These are phyloP conservation scores for Erucastrum elatum DNA, from an alignment of 345 rosid genomes.

Conservation along the genomic window DNA sequence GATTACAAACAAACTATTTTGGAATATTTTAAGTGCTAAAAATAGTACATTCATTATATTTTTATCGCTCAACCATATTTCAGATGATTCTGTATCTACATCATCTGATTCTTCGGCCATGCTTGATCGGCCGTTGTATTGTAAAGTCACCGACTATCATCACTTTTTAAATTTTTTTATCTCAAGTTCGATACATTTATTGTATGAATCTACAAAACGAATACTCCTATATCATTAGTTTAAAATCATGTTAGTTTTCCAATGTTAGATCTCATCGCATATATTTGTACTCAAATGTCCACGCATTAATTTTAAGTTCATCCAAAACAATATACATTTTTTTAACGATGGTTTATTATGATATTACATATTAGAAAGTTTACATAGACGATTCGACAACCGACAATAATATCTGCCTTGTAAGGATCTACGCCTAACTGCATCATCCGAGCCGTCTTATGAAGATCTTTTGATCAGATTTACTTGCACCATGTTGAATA, in stretches of 20 bases:
- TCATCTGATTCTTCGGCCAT: not conserved
- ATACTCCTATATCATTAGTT: not conserved
- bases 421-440: too few species aligned
- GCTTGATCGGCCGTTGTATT: not conserved
- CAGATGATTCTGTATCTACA: not conserved
- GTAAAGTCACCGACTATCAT: not conserved
- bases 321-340: not conserved
- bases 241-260: slow-evolving; percentile 12
- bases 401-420: too few species aligned
- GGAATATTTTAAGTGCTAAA: not conserved
- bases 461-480: too few species aligned
- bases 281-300: not conserved
- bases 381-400: too few species aligned
- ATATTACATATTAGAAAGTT: too few species aligned
- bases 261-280: slow-evolving; percentile 31
- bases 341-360: too few species aligned
- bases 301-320: slow-evolving; percentile 3
- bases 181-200: slow-evolving; percentile 16
- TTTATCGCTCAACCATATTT: not conserved
- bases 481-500: too few species aligned
- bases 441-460: too few species aligned
- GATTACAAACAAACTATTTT: too few species aligned
- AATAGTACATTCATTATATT: not conserved
- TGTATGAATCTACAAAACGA: not conserved
- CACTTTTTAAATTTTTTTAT: not conserved